phyloP scores from a whole-genome alignment of 139 green algal species.

The Volvox africanus region DNA sequence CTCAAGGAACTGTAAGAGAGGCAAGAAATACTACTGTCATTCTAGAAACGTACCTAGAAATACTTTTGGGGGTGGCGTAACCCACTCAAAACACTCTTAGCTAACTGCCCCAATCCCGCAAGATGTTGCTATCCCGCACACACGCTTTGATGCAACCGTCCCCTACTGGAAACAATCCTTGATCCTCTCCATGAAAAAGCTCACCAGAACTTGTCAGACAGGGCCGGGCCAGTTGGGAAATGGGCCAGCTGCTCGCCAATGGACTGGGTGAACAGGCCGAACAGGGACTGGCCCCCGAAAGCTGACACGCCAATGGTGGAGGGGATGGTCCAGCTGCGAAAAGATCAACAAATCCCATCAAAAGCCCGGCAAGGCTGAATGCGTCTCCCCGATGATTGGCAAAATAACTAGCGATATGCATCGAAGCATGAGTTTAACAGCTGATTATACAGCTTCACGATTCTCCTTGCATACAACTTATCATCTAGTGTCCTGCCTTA shows the following conservation, averaged over 20 bases:
- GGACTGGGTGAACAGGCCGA: conserved; percentile 75
- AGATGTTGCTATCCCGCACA: too few relatives aligned
- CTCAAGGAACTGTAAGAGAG: too few relatives aligned
- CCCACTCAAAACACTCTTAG: too few relatives aligned
- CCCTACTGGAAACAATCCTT: too few relatives aligned
- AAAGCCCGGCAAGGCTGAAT: not conserved
- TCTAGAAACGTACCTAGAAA: too few relatives aligned
- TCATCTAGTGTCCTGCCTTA: not conserved
- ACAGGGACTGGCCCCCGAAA: conserved; percentile 83
- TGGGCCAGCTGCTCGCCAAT: conserved; percentile 83
- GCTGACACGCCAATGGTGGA: conserved; percentile 73
- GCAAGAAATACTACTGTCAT: too few relatives aligned
- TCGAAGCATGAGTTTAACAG: not conserved
- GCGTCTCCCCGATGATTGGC: too few relatives aligned
- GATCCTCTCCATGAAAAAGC: too few relatives aligned
- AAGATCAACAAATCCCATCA: not conserved
- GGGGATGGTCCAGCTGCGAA: conserved; percentile 80
- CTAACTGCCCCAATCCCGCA: too few relatives aligned
- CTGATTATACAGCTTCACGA: not conserved
- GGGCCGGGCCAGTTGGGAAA: conserved; percentile 85
- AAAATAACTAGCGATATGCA: not conserved
- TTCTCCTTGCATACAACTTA: not conserved
- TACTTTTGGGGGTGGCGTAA: too few relatives aligned
- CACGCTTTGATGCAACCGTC: too few relatives aligned
- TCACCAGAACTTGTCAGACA: conserved; percentile 83